Evolutionary conservation across 768 basidiomycete species (phyloP), one percentile per base, ranked within the genome.

Genomic region (Lentinula sp.): DNA sequence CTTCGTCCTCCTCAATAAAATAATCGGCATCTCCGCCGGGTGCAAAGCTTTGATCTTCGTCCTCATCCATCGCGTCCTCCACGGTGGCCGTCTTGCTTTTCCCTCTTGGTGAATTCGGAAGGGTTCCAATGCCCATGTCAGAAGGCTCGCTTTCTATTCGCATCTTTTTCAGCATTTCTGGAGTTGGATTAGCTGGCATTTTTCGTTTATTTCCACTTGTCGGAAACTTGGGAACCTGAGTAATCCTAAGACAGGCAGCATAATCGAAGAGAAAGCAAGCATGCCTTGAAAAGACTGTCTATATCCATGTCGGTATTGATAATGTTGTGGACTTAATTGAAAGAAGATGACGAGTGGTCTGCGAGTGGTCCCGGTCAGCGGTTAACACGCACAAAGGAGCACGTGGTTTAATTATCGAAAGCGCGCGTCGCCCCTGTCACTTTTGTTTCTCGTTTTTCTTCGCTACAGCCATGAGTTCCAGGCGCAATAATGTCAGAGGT

Each of bases 11-110:
- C 66, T 96, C 95, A 4, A 71, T 82, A 67, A 91, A 94, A 71
- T 95, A 95, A 69, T 95, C 93, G 0, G 91, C 90, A 65, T 96
- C 94, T 23, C 87, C 87, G 9, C 91, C 91, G 10, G 92, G 93
- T 0, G 90, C 89, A 72, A 92, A 93, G 63, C 80, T 77, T 51
- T 61, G 67, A 2, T 66, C 67, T 10, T 67, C 70, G 16, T 69
- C 76, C 53, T 69, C 72, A 33, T 72, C 75, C 33, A 68, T 66
- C 16, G 76, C 77, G 54, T 93, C 91, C 70, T 86, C 85, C 13
- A 91, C 82, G 0, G 79, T 85, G 28, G 71, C 77, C 45, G 76
- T 68, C 60, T 72, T 76, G 48, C 64, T 70, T 59, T 71, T 75
- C 54, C 63, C 51, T 49, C 42, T 59, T 23, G 35, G 61, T 58